phyloP scores from a whole-genome alignment of 1,284 basidiomycete genomes.

The Erythrobasidium hasegawianum region DNA sequence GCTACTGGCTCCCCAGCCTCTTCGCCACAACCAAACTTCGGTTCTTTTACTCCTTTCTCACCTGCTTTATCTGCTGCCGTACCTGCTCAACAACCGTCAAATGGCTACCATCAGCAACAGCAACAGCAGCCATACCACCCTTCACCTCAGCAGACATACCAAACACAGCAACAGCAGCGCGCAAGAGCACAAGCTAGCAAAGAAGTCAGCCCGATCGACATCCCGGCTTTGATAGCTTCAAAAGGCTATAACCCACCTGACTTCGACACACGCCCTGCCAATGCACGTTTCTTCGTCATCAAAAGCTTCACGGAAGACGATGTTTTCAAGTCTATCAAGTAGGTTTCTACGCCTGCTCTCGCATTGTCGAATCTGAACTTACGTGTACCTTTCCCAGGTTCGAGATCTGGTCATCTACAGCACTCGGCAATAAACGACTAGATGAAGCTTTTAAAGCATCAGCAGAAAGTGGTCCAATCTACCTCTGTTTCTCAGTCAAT shows the following conservation, averaged over 20 bases:
- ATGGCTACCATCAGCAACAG: neutral
- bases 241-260: slow-evolving; percentile 87
- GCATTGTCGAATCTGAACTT: neutral
- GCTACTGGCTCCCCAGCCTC: neutral
- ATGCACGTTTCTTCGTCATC: slow-evolving; percentile 93
- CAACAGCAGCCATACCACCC: neutral
- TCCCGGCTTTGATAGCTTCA: slow-evolving; percentile 74
- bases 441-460: slow-evolving; percentile 93
- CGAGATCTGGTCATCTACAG: slow-evolving; percentile 95
- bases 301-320: slow-evolving; percentile 97
- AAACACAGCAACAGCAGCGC: neutral
- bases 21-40: slow-evolving; percentile 12
- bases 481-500: slow-evolving; percentile 94
- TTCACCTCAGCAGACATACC: neutral
- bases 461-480: slow-evolving; percentile 80
- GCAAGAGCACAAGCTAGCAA: neutral
- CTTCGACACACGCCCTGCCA: slow-evolving; percentile 52
- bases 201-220: slow-evolving; percentile 56
- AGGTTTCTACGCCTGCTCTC: slow-evolving; percentile 46
- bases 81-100: neutral
- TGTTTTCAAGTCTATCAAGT: slow-evolving; percentile 88
- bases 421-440: slow-evolving; percentile 88
- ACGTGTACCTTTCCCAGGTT: slow-evolving; percentile 25
- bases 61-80: neutral
- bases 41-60: slow-evolving; percentile 1